These are phyloP conservation scores for Dicorynia guianensis DNA, from an alignment of 306 rosid genomes.

Conservation along the genomic window DNA sequence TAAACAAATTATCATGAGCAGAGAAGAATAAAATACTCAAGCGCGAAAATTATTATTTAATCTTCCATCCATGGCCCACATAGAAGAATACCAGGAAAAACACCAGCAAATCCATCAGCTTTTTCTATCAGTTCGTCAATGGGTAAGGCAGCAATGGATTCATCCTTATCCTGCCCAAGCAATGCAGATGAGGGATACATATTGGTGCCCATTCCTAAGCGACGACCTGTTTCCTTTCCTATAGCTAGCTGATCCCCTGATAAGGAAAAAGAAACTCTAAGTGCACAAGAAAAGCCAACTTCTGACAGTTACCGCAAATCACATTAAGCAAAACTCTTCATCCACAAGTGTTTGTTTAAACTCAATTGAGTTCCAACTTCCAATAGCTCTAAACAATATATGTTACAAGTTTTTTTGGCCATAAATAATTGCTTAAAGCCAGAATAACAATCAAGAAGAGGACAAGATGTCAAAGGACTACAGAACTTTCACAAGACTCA, in stretches of 20 bases:
- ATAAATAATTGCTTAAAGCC: conserved; percentile 6
- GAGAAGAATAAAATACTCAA: conserved; percentile 20
- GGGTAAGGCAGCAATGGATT: conserved; percentile 87
- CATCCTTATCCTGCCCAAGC: conserved; percentile 94
- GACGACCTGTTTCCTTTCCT: conserved; percentile 99
- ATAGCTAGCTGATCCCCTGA: conserved; percentile 98
- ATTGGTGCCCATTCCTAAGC: conserved; percentile 99
- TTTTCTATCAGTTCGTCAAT: conserved; percentile 92
- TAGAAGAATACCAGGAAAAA: conserved; percentile 80
- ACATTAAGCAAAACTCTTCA: conserved; percentile 9
- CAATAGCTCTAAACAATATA: conserved; percentile 10
- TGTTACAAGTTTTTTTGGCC: conserved; percentile 6
- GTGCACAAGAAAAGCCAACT: conserved; percentile 31
- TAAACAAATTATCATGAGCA: conserved; percentile 36
- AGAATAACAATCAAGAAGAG: background rate
- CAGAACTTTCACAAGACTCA: background rate
- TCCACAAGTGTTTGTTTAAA: conserved; percentile 3
- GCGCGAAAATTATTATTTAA: conserved; percentile 2
- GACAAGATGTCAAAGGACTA: conserved; percentile 10
- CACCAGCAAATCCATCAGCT: conserved; percentile 99
- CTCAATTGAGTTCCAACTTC: background rate
- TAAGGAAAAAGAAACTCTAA: conserved; percentile 27
- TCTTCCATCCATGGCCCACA: conserved; percentile 4
- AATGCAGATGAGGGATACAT: conserved; percentile 99
- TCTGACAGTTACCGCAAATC: conserved; percentile 2